phyloP scores from a whole-genome alignment of 139 green algal genomes.

The Limnomonas spitsbergensis region DNA sequence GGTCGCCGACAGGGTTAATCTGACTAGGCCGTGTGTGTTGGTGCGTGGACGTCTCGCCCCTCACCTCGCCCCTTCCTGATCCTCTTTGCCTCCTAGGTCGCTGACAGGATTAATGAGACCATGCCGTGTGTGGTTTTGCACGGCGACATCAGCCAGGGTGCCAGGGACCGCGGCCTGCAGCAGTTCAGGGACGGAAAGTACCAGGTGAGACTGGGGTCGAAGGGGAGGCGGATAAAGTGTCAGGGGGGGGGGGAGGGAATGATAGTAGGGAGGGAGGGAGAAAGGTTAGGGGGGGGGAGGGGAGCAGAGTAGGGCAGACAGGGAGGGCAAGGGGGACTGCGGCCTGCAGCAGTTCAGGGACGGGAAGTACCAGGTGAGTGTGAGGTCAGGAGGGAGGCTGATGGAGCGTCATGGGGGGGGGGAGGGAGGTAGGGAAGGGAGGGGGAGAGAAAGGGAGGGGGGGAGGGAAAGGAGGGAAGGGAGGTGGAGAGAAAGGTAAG shows the following conservation, averaged over 20 bases:
- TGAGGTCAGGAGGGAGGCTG: not conserved
- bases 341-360: constrained; percentile 23
- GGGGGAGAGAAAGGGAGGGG: too few relatives aligned
- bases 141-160: constrained; percentile 88
- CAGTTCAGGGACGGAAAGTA: constrained; percentile 15
- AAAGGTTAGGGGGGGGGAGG: too few relatives aligned
- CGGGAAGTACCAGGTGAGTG: not conserved
- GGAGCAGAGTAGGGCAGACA: too few relatives aligned
- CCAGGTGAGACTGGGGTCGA: not conserved
- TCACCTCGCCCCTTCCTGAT: too few relatives aligned
- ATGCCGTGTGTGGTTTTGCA: constrained; percentile 71
- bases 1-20: too few relatives aligned
- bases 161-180: constrained; percentile 52
- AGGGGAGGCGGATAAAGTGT: not conserved
- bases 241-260: too few relatives aligned
- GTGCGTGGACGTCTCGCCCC: too few relatives aligned
- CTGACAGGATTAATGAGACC: constrained; percentile 57
- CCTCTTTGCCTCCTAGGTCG: too few relatives aligned
- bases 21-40: too few relatives aligned
- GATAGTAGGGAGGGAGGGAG: too few relatives aligned
- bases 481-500: constrained; percentile 72
- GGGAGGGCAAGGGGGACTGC: constrained; percentile 71
- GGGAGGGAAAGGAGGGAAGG: too few relatives aligned
- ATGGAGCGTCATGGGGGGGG: not conserved
- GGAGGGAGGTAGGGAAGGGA: too few relatives aligned